Conservation (phyloP, 2,329 filamentous ascomycete genomes). For the Fusarium sp. region DNA sequence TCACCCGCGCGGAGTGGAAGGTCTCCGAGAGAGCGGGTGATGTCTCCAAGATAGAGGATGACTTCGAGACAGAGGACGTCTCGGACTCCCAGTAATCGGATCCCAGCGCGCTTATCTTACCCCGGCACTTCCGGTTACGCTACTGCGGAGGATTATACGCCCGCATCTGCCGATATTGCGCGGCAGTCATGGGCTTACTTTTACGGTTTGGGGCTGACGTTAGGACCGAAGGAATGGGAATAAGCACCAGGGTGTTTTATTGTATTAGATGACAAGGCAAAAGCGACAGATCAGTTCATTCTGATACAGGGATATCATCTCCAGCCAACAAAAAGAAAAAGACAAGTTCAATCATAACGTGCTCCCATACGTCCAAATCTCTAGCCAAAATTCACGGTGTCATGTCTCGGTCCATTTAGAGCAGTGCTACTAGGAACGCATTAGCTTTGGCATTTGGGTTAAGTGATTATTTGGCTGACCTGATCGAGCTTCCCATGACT, state of each 20-base stretch:
- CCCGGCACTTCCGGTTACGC: not conserved
- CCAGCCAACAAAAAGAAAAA: not conserved
- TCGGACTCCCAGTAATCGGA: too few relatives aligned
- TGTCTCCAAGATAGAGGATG: not conserved
- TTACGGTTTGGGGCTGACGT: constrained; percentile 4
- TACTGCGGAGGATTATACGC: not conserved
- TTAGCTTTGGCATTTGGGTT: not conserved
- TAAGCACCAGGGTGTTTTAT: not conserved
- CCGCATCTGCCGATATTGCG: not conserved
- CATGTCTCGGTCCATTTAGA: constrained; percentile 7
- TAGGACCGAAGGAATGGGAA: not conserved
- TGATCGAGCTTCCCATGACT: constrained; percentile 42
- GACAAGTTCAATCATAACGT: not conserved
- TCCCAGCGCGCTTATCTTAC: not conserved
- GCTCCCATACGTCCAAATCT: not conserved
- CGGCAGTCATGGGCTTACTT: not conserved
- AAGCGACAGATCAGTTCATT: constrained; percentile 5
- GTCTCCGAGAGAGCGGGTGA: not conserved
- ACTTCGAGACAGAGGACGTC: too few relatives aligned
- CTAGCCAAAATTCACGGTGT: not conserved
- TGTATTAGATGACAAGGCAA: not conserved
- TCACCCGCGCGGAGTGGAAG: not conserved
- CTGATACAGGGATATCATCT: constrained; percentile 22
- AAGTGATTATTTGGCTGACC: constrained; percentile 20
- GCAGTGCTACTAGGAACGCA: constrained; percentile 24